Conservation (phyloP, 352 stramenopile genomes). For the Phytophthora pluvialis region DNA sequence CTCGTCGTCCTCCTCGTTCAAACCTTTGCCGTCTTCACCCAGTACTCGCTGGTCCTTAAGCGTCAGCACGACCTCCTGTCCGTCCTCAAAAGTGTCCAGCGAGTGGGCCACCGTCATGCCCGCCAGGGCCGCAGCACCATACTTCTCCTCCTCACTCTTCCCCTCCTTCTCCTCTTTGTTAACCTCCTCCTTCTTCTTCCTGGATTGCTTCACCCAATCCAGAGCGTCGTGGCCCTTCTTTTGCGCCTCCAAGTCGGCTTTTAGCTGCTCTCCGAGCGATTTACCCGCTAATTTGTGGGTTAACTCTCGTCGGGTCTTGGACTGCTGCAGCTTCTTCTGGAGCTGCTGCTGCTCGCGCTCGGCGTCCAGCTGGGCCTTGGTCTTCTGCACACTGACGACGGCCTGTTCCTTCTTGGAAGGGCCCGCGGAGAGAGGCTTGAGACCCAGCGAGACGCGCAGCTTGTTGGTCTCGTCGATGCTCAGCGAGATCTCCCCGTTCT, state of each 20-base stretch:
- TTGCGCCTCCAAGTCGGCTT: conserved; percentile 25
- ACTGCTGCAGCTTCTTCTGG: conserved; percentile 67
- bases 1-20: conserved; percentile 84
- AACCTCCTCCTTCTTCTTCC: conserved; percentile 22
- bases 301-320: conserved; percentile 72
- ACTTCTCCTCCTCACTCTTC: conserved; percentile 30
- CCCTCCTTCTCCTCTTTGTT: conserved; percentile 23
- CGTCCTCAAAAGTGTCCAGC: conserved; percentile 87
- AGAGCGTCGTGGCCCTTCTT: conserved; percentile 43
- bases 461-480: conserved; percentile 88
- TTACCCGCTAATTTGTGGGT: conserved; percentile 72
- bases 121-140: conserved; percentile 78
- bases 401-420: conserved; percentile 53
- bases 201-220: conserved; percentile 78
- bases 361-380: conserved; percentile 51
- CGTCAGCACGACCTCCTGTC: conserved; percentile 94
- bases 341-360: conserved; percentile 58
- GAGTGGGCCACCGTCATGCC: conserved; percentile 93
- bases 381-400: conserved; percentile 77
- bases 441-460: conserved; percentile 65
- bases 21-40: conserved; percentile 74
- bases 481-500: conserved; percentile 84
- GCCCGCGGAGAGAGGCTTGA: conserved; percentile 74
- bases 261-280: conserved; percentile 78
- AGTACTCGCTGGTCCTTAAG: conserved; percentile 93